Evolutionary conservation across 129 eudicot genomes (phyloP), one percentile per base, ranked within the genome.

Genomic region (Cynara cardunculus): DNA sequence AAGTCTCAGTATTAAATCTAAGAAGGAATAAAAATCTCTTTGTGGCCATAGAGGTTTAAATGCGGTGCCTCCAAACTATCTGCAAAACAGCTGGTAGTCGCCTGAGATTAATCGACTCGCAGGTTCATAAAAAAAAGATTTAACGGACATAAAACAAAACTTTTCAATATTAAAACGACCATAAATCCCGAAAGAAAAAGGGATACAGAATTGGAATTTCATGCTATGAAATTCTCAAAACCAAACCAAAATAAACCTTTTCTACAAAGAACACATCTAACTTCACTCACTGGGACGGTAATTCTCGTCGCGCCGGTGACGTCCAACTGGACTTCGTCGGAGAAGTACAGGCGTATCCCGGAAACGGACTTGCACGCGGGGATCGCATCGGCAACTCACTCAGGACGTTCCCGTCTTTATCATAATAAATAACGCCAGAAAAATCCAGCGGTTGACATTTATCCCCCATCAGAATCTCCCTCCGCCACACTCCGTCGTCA

Each of bases 341-440:
- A 37, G 81, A 7, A 30, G 34, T 3, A 78, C 2, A 44, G 14
- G 0, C 22, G 46, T 78, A 78, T 6, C 78, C 83, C 9, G 72
- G 85, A 46, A 74, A 74, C 31, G 85, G 80, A 65, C 85, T 81
- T 0, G 85, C 75, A 13, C 85, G 85, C 0, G 80, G 92, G 25
- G 92, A 88, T 31, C 78, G 86, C 66, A 81, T 37, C 8, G 89
- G 92, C 1, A 82, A 6, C 14, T 88, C 89, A 24, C 66, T 27
- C 22, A 83, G 18, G 5, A 31, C 72, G 7, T 86, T 81, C 1
- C 85, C 85, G 5, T 81, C 75, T 73, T 66, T 74, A 74, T 81
- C 79, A 19, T 81, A 81, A 37, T 81, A 81, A 32, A 81, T 81
- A 9, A 81, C 85, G 13, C 85, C 85, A 7, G 85, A 81, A 31